phyloP scores from a whole-genome alignment of 768 basidiomycete genomes.

The Gloeopeniophorella convolvens region DNA sequence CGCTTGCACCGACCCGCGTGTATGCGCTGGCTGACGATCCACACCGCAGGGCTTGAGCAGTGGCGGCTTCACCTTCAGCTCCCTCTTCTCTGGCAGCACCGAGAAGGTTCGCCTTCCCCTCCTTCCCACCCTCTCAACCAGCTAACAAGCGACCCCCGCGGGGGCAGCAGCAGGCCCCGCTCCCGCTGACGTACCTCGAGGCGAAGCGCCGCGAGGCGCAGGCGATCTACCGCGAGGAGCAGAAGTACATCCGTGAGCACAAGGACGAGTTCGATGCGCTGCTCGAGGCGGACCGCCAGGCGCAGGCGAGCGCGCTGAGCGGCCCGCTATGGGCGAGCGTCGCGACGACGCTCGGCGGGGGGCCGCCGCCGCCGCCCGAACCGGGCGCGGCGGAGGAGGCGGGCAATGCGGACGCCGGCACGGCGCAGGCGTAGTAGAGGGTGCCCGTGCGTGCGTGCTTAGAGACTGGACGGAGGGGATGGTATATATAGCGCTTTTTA shows the following conservation, averaged over 20 bases:
- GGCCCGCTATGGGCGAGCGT: slow-evolving; percentile 30
- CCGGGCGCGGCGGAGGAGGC: slow-evolving; percentile 1
- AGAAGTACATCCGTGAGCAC: slow-evolving; percentile 44
- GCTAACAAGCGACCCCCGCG: background rate
- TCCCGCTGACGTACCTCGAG: slow-evolving; percentile 47
- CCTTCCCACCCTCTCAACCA: background rate
- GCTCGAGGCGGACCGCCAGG: slow-evolving; percentile 47
- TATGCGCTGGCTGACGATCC: slow-evolving; percentile 19
- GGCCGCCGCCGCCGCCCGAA: slow-evolving; percentile 8
- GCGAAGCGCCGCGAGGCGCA: slow-evolving; percentile 47
- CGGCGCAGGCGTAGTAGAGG: too few species aligned
- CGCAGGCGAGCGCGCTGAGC: slow-evolving; percentile 41
- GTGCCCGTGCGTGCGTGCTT: too few species aligned
- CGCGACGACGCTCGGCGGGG: slow-evolving; percentile 12
- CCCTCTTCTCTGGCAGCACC: slow-evolving; percentile 34
- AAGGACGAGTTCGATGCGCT: slow-evolving; percentile 43
- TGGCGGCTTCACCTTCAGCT: slow-evolving; percentile 39
- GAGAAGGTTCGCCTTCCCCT: slow-evolving; percentile 24
- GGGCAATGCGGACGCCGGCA: background rate
- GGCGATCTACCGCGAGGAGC: slow-evolving; percentile 44
- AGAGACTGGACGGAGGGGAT: too few species aligned
- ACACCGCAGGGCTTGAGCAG: slow-evolving; percentile 28
- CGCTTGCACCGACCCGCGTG: background rate
- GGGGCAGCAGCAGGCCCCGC: slow-evolving; percentile 27
- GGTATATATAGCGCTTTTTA: too few species aligned